Conservation (phyloP, 192 early-diverging fungal genomes). For the Backusella sp. region DNA sequence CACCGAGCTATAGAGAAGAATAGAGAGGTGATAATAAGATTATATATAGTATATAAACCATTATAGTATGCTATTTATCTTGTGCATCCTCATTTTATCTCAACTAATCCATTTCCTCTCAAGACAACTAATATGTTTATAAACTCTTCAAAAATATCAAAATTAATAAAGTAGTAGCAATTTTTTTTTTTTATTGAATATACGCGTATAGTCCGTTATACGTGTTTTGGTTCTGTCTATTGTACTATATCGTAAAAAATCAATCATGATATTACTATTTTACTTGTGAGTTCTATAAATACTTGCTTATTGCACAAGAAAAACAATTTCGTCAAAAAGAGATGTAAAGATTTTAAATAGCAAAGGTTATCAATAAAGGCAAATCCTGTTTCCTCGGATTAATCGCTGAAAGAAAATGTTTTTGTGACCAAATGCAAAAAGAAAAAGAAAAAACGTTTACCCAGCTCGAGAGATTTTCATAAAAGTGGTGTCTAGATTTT, state of each 20-base stretch:
- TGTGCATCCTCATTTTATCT: no score
- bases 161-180: no score
- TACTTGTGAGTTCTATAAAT: not conserved
- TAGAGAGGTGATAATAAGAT: not conserved
- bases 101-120: no score
- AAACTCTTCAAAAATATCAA: no score
- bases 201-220: no score
- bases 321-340: not conserved
- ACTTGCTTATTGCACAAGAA: not conserved
- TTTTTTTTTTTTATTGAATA: no score
- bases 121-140: no score
- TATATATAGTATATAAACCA: no score
- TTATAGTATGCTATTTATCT: no score
- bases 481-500: not conserved
- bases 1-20: conserved; percentile 7
- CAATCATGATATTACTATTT: not conserved
- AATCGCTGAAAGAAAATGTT: not conserved
- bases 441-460: not conserved
- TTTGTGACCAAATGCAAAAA: not conserved
- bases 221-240: no score
- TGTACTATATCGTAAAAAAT: not conserved
- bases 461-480: not conserved
- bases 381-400: not conserved
- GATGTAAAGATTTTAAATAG: not conserved
- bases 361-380: not conserved